phyloP scores from a whole-genome alignment of 2,329 filamentous ascomycete species.

The Lasiodiplodia theobromae region DNA sequence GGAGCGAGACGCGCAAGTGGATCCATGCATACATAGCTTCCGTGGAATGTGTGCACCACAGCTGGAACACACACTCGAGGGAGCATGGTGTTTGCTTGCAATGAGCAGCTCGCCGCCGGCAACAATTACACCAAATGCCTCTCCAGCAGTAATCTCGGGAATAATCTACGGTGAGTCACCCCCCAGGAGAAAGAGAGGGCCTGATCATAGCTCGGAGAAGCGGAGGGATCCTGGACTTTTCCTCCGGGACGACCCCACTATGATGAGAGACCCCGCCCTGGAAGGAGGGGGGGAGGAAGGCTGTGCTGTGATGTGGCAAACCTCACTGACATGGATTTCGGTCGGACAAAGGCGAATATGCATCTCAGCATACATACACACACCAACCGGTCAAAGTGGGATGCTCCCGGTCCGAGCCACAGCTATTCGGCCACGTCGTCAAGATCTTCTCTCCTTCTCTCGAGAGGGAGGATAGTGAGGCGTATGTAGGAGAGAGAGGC shows the following conservation, averaged over 20 bases:
- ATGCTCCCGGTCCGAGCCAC: background rate
- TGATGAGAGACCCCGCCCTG: background rate
- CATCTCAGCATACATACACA: background rate
- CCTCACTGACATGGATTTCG: background rate
- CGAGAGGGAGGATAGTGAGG: background rate
- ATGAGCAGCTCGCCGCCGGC: background rate
- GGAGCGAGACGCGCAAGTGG: background rate
- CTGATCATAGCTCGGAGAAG: background rate
- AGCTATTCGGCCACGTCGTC: background rate
- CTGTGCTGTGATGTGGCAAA: background rate
- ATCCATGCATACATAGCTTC: background rate
- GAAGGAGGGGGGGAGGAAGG: too few relatives aligned
- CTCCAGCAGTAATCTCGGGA: constrained; percentile 7
- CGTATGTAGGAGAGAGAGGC: background rate
- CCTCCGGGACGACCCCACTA: background rate
- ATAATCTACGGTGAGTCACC: background rate
- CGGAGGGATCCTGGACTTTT: background rate
- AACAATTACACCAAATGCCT: background rate
- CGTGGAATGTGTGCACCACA: constrained; percentile 1
- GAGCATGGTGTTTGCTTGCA: background rate
- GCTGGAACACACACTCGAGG: background rate
- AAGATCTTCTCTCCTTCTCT: background rate
- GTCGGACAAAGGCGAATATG: background rate
- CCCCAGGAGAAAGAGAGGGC: background rate
- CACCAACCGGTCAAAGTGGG: background rate